phyloP scores from a whole-genome alignment of 2,329 filamentous ascomycete species.

The Daldinia sp. region DNA sequence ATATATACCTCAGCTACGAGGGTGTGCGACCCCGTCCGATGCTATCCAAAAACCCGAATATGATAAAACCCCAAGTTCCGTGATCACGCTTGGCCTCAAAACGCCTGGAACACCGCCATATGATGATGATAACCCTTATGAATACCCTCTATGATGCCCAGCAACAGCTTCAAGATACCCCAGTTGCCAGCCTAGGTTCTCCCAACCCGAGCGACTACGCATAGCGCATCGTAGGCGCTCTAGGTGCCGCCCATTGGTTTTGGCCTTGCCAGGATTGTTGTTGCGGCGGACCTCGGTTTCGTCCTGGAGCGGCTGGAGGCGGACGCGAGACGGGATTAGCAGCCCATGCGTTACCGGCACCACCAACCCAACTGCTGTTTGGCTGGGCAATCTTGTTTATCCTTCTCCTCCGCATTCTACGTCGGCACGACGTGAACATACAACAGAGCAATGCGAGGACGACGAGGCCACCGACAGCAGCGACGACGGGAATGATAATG shows the following conservation, averaged over 20 bases:
- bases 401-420: slow-evolving; percentile 44
- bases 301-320: slow-evolving; percentile 27
- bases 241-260: slow-evolving; percentile 30
- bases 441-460: slow-evolving; percentile 75
- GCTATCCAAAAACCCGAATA: slow-evolving; percentile 24
- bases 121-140: slow-evolving; percentile 24
- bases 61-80: slow-evolving; percentile 14
- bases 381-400: slow-evolving; percentile 42
- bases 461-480: slow-evolving; percentile 75
- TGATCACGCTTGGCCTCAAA: slow-evolving; percentile 15
- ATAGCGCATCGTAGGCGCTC: slow-evolving; percentile 34
- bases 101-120: slow-evolving; percentile 32
- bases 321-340: slow-evolving; percentile 24
- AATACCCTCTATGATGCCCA: slow-evolving; percentile 14
- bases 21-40: no score
- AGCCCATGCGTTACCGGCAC: slow-evolving; percentile 33
- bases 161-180: slow-evolving; percentile 13
- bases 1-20: slow-evolving; percentile 27
- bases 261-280: slow-evolving; percentile 29
- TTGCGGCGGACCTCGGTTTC: slow-evolving; percentile 10
- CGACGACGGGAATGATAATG: slow-evolving; percentile 82
- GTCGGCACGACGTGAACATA: slow-evolving; percentile 64
- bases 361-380: slow-evolving; percentile 42
- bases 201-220: slow-evolving; percentile 18
- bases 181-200: slow-evolving; percentile 36